A percentile compares a stretch with the other conserved stretches of the same genome.
phyloP scores from a whole-genome alignment of 495 filamentous ascomycete species.

The Hyaloscypha variabilis region DNA sequence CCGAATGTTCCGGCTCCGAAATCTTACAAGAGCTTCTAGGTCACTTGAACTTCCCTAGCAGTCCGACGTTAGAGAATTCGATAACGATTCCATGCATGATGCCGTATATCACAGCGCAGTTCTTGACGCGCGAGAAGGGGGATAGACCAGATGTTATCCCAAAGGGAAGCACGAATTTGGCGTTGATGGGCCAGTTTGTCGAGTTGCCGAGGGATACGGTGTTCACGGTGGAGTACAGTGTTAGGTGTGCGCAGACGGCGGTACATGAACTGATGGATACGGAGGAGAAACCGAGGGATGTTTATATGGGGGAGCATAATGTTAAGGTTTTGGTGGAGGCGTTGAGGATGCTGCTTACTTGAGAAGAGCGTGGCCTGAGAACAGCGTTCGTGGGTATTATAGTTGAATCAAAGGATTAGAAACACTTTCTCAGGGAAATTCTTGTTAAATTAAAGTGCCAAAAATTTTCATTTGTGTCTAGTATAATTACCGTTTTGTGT shows the following conservation, averaged over 20 bases:
- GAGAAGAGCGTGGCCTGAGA: no score
- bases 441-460: no score
- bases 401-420: no score
- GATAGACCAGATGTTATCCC: conserved; percentile 44
- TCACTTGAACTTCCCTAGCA: conserved; percentile 33
- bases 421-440: no score
- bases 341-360: conserved; percentile 26
- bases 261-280: conserved; percentile 35
- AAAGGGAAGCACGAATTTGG: conserved; percentile 38
- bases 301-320: conserved; percentile 34
- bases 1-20: conserved; percentile 40
- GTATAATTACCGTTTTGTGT: no score
- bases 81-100: conserved; percentile 35
- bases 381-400: no score
- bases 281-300: conserved; percentile 28
- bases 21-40: conserved; percentile 41
- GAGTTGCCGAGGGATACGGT: conserved; percentile 43
- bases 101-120: conserved; percentile 40
- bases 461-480: no score
- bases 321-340: conserved; percentile 29
- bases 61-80: conserved; percentile 6
- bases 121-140: conserved; percentile 34
- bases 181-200: conserved; percentile 45
- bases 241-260: conserved; percentile 44
- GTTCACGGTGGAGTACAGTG: conserved; percentile 46